Conservation (phyloP, 1,284 basidiomycete genomes). For the Exobasidium rhododendri region DNA sequence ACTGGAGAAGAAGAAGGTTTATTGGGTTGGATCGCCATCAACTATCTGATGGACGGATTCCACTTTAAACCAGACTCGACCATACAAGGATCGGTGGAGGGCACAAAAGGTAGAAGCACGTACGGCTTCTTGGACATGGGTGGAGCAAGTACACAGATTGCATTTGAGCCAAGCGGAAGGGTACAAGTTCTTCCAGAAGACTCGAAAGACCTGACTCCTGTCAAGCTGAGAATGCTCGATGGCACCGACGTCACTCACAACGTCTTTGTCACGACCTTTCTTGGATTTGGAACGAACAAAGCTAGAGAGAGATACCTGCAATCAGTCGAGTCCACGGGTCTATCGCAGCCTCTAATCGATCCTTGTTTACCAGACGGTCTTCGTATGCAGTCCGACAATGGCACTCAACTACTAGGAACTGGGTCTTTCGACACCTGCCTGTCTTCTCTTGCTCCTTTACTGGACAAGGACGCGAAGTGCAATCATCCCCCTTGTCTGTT, state of each 20-base stretch:
- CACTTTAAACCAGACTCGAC: constrained; percentile 55
- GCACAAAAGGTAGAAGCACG: constrained; percentile 66
- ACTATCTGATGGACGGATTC: constrained; percentile 99
- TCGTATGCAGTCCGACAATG: constrained; percentile 49
- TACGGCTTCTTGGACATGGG: constrained; percentile 99
- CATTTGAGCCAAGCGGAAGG: constrained; percentile 70
- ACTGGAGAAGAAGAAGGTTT: constrained; percentile 96
- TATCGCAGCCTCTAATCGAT: constrained; percentile 59
- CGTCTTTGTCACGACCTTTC: constrained; percentile 97
- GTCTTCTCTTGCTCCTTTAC: constrained; percentile 68
- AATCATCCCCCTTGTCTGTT: constrained; percentile 85
- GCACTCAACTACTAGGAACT: constrained; percentile 63
- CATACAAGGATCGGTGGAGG: background rate
- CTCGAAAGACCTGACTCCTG: constrained; percentile 60
- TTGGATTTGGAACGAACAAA: constrained; percentile 96
- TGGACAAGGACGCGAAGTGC: constrained; percentile 83
- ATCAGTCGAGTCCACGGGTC: constrained; percentile 61
- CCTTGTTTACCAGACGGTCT: constrained; percentile 85
- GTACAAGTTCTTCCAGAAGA: constrained; percentile 42
- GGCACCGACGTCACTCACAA: constrained; percentile 83
- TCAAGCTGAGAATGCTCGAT: constrained; percentile 75
- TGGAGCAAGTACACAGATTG: constrained; percentile 95
- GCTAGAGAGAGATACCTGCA: constrained; percentile 85
- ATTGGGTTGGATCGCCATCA: constrained; percentile 96
- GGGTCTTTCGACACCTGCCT: constrained; percentile 88